Conservation (phyloP, 345 rosid genomes). For the Orychophragmus violaceus region DNA sequence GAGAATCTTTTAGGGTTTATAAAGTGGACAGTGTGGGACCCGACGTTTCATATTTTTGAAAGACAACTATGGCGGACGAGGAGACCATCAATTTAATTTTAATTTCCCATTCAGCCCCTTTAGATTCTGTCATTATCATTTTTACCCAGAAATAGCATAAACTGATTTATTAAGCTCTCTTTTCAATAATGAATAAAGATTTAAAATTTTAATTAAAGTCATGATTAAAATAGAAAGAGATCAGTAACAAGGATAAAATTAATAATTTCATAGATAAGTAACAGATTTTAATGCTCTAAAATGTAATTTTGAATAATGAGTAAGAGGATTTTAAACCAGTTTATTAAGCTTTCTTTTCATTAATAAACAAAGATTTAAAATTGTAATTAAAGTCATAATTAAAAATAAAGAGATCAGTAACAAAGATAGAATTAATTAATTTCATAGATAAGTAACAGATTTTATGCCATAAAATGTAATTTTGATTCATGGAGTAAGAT, state of each 20-base stretch:
- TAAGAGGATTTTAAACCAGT: too few relatives aligned
- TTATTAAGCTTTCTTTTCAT: too few relatives aligned
- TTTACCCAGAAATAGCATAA: not conserved
- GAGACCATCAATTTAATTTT: conserved; percentile 13
- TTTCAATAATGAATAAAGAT: not conserved
- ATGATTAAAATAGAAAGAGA: not conserved
- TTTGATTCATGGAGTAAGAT: not conserved
- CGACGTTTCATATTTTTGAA: not conserved
- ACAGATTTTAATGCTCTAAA: not conserved
- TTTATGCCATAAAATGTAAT: too few relatives aligned
- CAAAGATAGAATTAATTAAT: too few relatives aligned
- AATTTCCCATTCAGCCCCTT: not conserved
- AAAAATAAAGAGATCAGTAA: too few relatives aligned
- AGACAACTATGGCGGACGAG: conserved; percentile 30
- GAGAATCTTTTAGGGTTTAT: conserved; percentile 26
- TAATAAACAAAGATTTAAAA: too few relatives aligned
- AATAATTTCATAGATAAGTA: not conserved
- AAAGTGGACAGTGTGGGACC: conserved; percentile 31
- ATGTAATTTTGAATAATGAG: not conserved
- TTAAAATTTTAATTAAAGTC: not conserved
- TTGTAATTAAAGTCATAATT: too few relatives aligned
- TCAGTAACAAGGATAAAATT: not conserved
- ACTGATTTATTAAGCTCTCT: not conserved
- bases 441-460: too few relatives aligned
- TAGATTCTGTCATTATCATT: conserved; percentile 5